Conservation (phyloP, 495 filamentous ascomycete species). For the Penicillium arizonense region DNA sequence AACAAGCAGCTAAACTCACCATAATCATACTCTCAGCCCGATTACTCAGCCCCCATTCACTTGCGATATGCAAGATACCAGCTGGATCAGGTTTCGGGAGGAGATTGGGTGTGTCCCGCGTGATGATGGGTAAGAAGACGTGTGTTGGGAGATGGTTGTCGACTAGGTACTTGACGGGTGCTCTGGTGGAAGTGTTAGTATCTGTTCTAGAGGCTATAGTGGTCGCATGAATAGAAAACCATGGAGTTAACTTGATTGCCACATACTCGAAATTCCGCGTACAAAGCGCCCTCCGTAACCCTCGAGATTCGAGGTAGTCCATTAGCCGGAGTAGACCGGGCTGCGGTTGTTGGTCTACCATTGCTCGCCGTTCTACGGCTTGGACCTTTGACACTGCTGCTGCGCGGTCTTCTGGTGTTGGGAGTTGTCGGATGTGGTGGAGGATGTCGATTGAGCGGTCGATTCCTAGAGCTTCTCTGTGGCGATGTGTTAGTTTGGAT, state of each 20-base stretch:
- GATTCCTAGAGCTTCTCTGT: constrained; percentile 62
- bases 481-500: not conserved
- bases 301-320: constrained; percentile 68
- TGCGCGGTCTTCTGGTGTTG: constrained; percentile 54
- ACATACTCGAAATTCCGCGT: constrained; percentile 88
- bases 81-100: constrained; percentile 87
- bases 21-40: constrained; percentile 52
- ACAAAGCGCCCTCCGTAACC: constrained; percentile 77
- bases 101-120: constrained; percentile 66
- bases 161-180: constrained; percentile 68
- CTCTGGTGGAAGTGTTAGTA: constrained; percentile 31
- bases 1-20: constrained; percentile 30
- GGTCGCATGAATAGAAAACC: too few relatives aligned
- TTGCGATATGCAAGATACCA: constrained; percentile 80
- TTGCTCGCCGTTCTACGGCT: constrained; percentile 74
- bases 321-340: constrained; percentile 73
- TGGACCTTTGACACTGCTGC: constrained; percentile 70
- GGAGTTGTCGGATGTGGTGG: constrained; percentile 76
- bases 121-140: constrained; percentile 79
- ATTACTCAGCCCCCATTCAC: constrained; percentile 64
- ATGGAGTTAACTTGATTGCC: too few relatives aligned
- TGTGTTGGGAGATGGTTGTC: constrained; percentile 65
- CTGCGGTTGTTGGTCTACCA: constrained; percentile 75
- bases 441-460: constrained; percentile 75
- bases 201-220: too few relatives aligned